Percentiles rank a stretch among this genome's conserved stretches.
These are phyloP conservation scores for Torulaspora quercuum DNA, from an alignment of 805 yeast genomes.

Conservation along the genomic window DNA sequence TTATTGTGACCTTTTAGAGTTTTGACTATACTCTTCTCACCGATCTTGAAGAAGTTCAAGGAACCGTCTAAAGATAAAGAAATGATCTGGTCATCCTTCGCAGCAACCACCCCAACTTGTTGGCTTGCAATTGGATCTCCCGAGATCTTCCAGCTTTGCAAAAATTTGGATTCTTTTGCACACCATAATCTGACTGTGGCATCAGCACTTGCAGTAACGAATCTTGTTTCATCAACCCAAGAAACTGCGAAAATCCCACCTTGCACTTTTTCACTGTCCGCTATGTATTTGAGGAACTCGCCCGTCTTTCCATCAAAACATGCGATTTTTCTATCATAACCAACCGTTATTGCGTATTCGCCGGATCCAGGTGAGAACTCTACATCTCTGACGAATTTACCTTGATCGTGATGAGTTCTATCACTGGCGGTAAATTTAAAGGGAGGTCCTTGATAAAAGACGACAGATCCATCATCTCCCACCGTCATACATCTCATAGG, in stretches of 20 bases:
- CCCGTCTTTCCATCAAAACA: constrained; percentile 88
- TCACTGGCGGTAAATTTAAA: constrained; percentile 76
- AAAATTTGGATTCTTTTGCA: constrained; percentile 41
- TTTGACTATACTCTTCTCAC: constrained; percentile 32
- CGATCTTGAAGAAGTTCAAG: constrained; percentile 53
- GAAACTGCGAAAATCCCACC: constrained; percentile 80
- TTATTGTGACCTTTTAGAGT: constrained; percentile 76
- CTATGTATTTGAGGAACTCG: constrained; percentile 54
- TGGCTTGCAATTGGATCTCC: constrained; percentile 55
- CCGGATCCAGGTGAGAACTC: constrained; percentile 76
- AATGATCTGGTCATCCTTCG: constrained; percentile 53
- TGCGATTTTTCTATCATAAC: constrained; percentile 74
- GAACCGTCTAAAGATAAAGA: constrained; percentile 72
- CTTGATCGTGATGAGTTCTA: constrained; percentile 61
- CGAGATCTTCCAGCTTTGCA: constrained; percentile 49
- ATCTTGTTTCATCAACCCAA: constrained; percentile 54
- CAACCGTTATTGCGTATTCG: constrained; percentile 64
- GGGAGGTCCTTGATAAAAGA: constrained; percentile 89
- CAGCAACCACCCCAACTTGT: constrained; percentile 68
- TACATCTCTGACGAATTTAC: constrained; percentile 75
- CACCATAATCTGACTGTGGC: constrained; percentile 66
- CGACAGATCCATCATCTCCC: constrained; percentile 81
- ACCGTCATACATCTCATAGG: constrained; percentile 94
- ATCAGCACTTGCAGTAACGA: constrained; percentile 86
- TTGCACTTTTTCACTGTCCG: constrained; percentile 47